A percentile compares a stretch with the other conserved stretches of the same genome.
Conservation (phyloP, 73 alveolate genomes). For the Tetrahymena malaccensis region DNA sequence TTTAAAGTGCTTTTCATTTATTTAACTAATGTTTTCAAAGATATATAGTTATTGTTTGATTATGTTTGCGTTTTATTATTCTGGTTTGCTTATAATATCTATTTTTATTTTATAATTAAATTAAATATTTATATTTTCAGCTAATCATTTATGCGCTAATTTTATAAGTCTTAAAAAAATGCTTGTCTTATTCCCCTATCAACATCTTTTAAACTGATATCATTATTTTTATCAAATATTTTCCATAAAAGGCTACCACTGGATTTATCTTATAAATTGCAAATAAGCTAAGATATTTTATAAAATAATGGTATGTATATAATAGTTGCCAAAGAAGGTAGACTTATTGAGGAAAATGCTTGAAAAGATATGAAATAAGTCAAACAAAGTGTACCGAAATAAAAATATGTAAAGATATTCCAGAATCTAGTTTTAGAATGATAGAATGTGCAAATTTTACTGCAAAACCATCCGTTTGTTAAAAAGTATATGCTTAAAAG, state of each 20-base stretch:
- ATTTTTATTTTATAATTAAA: neutral
- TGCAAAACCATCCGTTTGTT: neutral
- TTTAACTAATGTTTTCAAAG: neutral
- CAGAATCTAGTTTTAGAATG: neutral
- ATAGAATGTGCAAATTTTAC: neutral
- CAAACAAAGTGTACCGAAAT: neutral
- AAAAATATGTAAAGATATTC: neutral
- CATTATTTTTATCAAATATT: neutral
- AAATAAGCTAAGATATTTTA: neutral
- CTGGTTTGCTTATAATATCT: neutral
- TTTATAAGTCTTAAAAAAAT: neutral
- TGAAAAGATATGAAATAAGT: neutral
- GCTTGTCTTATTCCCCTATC: neutral
- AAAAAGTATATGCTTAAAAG: neutral
- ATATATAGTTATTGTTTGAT: neutral
- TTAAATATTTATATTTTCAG: neutral
- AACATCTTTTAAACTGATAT: neutral
- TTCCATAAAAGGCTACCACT: neutral
- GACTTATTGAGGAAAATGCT: neutral
- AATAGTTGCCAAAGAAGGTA: neutral
- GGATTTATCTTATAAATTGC: neutral
- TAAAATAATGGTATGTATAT: neutral
- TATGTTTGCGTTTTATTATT: too few species aligned
- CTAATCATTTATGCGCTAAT: neutral
- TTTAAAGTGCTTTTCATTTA: neutral